These are phyloP conservation scores for Ascoidea asiatica DNA, from an alignment of 805 yeast genomes.

Conservation along the genomic window DNA sequence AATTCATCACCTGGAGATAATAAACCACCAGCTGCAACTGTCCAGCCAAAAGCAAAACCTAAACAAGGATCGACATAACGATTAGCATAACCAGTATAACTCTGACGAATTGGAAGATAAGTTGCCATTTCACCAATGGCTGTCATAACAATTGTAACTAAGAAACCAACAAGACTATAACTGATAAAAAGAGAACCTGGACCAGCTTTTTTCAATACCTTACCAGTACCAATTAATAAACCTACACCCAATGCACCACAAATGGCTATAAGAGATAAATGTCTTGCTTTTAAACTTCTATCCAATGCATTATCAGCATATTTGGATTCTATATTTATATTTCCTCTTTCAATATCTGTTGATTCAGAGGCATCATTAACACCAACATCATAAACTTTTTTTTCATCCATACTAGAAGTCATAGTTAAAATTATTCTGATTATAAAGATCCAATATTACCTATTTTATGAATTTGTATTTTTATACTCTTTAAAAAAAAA, in stretches of 20 bases:
- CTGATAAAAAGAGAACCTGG: constrained; percentile 51
- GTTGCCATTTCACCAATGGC: constrained; percentile 61
- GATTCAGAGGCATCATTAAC: too few relatives aligned
- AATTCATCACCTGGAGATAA: constrained; percentile 43
- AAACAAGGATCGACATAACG: constrained; percentile 40
- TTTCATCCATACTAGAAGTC: too few relatives aligned
- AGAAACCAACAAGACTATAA: constrained; percentile 55
- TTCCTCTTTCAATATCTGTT: too few relatives aligned
- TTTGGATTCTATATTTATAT: neutral
- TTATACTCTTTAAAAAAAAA: too few relatives aligned
- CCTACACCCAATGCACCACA: constrained; percentile 84
- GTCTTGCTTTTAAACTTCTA: constrained; percentile 30
- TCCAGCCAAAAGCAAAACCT: constrained; percentile 48
- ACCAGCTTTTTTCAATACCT: constrained; percentile 58
- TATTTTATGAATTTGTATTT: too few relatives aligned
- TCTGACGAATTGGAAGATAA: constrained; percentile 50
- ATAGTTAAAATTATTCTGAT: too few relatives aligned
- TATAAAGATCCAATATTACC: too few relatives aligned
- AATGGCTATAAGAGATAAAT: constrained; percentile 60
- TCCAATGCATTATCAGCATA: neutral
- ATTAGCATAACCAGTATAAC: constrained; percentile 49
- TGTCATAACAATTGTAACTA: constrained; percentile 57
- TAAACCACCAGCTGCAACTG: constrained; percentile 36
- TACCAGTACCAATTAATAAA: constrained; percentile 63
- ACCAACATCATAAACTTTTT: too few relatives aligned